These are phyloP conservation scores for Boletus holoroseus DNA, from an alignment of 1,284 basidiomycete species.

Conservation along the genomic window DNA sequence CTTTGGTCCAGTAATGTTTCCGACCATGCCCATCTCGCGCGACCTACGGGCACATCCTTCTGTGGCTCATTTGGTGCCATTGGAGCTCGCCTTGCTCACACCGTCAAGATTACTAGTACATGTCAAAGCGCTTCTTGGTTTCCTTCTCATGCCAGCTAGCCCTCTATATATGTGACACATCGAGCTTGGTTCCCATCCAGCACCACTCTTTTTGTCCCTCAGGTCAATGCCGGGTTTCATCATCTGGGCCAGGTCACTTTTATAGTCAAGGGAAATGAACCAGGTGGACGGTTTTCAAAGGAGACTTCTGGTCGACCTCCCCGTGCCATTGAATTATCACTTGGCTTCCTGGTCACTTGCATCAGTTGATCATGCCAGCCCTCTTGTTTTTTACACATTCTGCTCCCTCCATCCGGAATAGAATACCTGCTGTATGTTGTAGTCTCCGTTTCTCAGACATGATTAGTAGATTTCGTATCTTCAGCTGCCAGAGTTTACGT, in stretches of 20 bases:
- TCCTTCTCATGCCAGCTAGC: conserved; percentile 17
- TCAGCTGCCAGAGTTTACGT: not conserved
- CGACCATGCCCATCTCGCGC: conserved; percentile 3
- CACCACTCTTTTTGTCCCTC: not conserved
- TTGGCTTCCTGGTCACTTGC: not conserved
- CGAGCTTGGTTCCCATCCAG: not conserved
- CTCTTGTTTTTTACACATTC: not conserved
- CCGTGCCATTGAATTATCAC: not conserved
- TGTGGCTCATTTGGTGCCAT: conserved; percentile 25
- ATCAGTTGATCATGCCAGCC: not conserved
- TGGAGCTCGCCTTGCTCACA: conserved; percentile 20
- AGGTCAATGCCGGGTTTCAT: not conserved
- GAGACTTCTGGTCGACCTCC: not conserved
- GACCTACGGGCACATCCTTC: conserved; percentile 23
- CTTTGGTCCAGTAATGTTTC: conserved; percentile 13
- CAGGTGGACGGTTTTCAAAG: not conserved
- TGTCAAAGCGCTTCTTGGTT: conserved; percentile 18
- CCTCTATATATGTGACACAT: not conserved
- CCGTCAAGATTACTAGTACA: conserved; percentile 18
- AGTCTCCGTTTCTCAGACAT: not conserved
- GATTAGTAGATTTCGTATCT: not conserved
- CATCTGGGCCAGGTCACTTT: not conserved
- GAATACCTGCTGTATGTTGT: not conserved
- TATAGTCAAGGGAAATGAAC: not conserved
- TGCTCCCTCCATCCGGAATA: not conserved